These are phyloP conservation scores for Tetrapisispora namnaoensis DNA, from an alignment of 805 yeast species.

Conservation along the genomic window DNA sequence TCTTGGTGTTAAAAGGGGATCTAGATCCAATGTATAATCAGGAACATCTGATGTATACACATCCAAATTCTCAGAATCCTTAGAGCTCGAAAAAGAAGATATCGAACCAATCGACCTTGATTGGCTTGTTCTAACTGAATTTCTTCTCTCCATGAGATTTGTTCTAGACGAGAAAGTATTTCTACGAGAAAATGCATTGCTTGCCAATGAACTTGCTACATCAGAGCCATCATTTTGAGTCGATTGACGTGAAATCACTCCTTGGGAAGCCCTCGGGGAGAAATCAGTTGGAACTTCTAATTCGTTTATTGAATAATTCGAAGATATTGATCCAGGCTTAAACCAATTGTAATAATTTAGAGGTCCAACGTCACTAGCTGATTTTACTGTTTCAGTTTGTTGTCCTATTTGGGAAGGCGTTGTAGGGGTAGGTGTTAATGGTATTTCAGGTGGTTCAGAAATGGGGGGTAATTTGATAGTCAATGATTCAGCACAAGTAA, in stretches of 20 bases:
- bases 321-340: neutral
- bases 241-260: neutral
- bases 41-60: neutral
- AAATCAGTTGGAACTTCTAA: neutral
- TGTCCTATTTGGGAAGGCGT: neutral
- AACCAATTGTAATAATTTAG: neutral
- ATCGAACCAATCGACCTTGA: neutral
- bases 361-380: neutral
- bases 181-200: neutral
- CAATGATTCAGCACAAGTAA: neutral
- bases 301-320: neutral
- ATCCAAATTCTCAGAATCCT: neutral
- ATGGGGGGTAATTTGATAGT: neutral
- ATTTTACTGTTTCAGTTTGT: neutral
- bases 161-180: neutral
- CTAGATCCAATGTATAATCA: conserved; percentile 29
- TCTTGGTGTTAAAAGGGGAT: conserved; percentile 59
- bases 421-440: neutral
- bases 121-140: neutral
- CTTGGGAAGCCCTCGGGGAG: neutral
- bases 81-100: neutral
- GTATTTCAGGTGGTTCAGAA: neutral
- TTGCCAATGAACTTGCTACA: neutral
- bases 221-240: neutral
- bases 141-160: neutral